Conservation (phyloP, 2,329 filamentous ascomycete genomes). For the Didymellaceae sp. region DNA sequence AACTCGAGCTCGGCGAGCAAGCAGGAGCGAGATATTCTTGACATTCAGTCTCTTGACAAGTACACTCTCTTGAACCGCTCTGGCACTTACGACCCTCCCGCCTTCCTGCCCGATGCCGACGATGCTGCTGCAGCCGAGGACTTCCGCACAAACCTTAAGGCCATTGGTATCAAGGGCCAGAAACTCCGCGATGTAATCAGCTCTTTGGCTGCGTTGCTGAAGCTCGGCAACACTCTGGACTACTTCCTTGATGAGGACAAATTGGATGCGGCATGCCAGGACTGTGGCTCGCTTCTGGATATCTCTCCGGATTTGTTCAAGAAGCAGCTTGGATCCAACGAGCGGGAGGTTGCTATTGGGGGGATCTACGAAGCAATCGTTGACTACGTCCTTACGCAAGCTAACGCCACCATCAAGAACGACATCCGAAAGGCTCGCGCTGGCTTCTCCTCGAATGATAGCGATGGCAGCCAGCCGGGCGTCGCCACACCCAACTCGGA, state of each 20-base stretch:
- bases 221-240: conserved; percentile 88
- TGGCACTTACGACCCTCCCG: conserved; percentile 82
- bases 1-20: conserved; percentile 89
- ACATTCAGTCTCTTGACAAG: conserved; percentile 75
- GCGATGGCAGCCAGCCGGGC: conserved; percentile 58
- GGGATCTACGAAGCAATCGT: conserved; percentile 93
- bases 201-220: conserved; percentile 82
- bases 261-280: conserved; percentile 85
- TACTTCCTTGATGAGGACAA: conserved; percentile 84
- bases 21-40: conserved; percentile 86
- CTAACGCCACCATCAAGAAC: conserved; percentile 80
- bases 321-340: conserved; percentile 80
- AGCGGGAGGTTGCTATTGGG: conserved; percentile 80
- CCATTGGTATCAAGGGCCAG: conserved; percentile 91
- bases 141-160: conserved; percentile 83
- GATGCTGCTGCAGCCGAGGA: conserved; percentile 93
- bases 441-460: conserved; percentile 72
- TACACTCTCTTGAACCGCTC: conserved; percentile 84
- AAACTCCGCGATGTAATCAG: conserved; percentile 84
- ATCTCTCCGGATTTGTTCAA: conserved; percentile 84
- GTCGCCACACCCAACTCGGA: conserved; percentile 70
- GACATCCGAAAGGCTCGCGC: conserved; percentile 74
- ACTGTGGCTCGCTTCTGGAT: conserved; percentile 84
- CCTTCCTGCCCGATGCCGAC: conserved; percentile 89
- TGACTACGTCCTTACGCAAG: conserved; percentile 90